These are phyloP conservation scores for Boletellus sp. DNA, from an alignment of 768 basidiomycete species.

Conservation along the genomic window DNA sequence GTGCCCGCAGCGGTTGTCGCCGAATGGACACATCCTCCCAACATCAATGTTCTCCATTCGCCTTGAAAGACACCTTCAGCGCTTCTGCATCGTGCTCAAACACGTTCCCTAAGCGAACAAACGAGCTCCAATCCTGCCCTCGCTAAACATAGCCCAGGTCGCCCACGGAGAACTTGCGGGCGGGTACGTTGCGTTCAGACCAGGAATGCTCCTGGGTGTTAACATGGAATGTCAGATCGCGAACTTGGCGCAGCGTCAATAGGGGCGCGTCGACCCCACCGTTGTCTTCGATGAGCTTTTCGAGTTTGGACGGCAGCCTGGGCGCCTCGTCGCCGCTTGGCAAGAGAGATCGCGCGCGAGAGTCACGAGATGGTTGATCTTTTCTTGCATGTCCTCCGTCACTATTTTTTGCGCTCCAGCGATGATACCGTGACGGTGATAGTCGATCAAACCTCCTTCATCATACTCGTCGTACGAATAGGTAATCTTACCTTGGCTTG, in stretches of 20 bases:
- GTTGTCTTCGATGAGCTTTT: conserved; percentile 33
- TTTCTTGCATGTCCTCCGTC: conserved; percentile 35
- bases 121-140: conserved; percentile 35
- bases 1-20: conserved; percentile 33
- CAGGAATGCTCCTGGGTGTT: conserved; percentile 38
- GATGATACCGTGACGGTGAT: background rate
- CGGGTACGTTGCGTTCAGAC: conserved; percentile 38
- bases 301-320: conserved; percentile 28
- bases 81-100: conserved; percentile 26
- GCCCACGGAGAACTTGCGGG: conserved; percentile 40
- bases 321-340: conserved; percentile 34
- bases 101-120: conserved; percentile 40
- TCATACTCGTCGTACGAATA: conserved; percentile 23
- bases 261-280: conserved; percentile 24
- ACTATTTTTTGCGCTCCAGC: conserved; percentile 15
- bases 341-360: conserved; percentile 37
- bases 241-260: conserved; percentile 36
- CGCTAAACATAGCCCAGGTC: conserved; percentile 44
- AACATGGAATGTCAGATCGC: conserved; percentile 35
- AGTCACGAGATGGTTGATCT: conserved; percentile 40
- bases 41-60: conserved; percentile 34
- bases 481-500: conserved; percentile 35
- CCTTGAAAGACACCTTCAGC: conserved; percentile 21
- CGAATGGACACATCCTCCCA: conserved; percentile 35
- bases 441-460: conserved; percentile 16